Evolutionary conservation across 495 filamentous ascomycete genomes (phyloP).

Genomic region (Halenospora varia): DNA sequence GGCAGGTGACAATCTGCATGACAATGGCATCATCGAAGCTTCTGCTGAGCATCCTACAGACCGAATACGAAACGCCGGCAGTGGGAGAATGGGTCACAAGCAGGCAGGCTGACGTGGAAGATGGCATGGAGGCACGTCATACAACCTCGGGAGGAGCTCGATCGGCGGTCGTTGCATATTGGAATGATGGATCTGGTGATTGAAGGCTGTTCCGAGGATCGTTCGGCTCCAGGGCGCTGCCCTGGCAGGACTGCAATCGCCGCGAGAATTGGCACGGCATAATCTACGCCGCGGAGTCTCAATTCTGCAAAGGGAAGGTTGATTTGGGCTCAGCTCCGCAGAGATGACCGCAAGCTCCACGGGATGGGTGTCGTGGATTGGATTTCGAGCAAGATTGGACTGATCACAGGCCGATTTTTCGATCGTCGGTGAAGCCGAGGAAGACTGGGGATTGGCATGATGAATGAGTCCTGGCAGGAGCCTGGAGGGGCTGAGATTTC

Average conservation of each 20-base stretch:
- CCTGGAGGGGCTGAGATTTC: constrained; percentile 18
- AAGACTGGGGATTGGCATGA: constrained; percentile 9
- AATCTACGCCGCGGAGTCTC: constrained; percentile 12
- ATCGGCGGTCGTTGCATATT: constrained; percentile 15
- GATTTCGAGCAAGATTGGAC: constrained; percentile 19
- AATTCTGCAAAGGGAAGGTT: constrained; percentile 14
- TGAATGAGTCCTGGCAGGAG: constrained; percentile 12
- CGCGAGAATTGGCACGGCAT: constrained; percentile 8
- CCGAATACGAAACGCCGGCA: constrained; percentile 17
- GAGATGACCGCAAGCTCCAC: constrained; percentile 6
- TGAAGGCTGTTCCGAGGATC: constrained; percentile 11
- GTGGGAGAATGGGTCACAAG: constrained; percentile 14
- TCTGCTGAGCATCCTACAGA: constrained; percentile 14
- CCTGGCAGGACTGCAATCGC: constrained; percentile 7
- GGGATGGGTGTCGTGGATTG: constrained; percentile 10
- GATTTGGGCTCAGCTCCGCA: constrained; percentile 8
- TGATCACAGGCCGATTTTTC: constrained; percentile 21
- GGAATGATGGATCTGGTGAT: constrained; percentile 13
- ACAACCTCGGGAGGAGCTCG: constrained; percentile 16
- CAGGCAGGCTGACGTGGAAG: constrained; percentile 9
- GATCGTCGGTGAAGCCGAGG: constrained; percentile 17
- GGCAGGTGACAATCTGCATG: constrained; percentile 12
- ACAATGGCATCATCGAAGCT: constrained; percentile 16
- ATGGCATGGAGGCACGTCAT: constrained; percentile 9
- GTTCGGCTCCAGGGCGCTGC: constrained; percentile 6